Conservation (phyloP, 192 early-diverging fungal genomes). For the Phycomyces nitens region DNA sequence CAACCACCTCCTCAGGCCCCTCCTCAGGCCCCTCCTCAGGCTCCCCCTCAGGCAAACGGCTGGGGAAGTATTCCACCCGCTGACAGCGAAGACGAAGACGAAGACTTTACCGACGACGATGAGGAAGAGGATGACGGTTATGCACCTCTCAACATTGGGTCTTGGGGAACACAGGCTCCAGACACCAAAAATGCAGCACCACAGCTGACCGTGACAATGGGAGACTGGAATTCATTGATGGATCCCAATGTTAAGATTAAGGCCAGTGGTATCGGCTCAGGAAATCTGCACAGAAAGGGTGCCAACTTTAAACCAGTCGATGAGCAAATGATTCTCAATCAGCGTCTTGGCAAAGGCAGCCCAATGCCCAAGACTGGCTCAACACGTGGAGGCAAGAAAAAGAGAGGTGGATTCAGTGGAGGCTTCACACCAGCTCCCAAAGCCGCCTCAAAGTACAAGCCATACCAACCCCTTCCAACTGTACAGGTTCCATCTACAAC, state of each 20-base stretch:
- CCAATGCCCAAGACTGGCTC: neutral
- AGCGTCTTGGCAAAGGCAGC: slow-evolving; percentile 14
- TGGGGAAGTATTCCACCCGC: neutral
- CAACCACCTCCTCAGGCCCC: neutral
- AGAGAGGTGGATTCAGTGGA: neutral
- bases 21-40: neutral
- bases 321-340: slow-evolving; percentile 31
- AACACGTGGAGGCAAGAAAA: neutral
- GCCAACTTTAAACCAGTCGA: slow-evolving; percentile 35
- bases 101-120: slow-evolving; percentile 3
- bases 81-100: neutral
- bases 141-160: neutral
- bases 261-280: slow-evolving; percentile 26
- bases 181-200: neutral
- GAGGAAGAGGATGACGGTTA: neutral
- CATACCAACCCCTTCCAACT: too few species aligned
- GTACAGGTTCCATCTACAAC: neutral
- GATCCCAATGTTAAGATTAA: slow-evolving; percentile 32
- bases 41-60: neutral
- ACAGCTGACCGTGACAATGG: neutral
- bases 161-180: slow-evolving; percentile 9
- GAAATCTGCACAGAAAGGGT: slow-evolving; percentile 33
- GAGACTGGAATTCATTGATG: slow-evolving; percentile 24
- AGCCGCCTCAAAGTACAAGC: neutral
- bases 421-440: neutral